These are phyloP conservation scores for Gonapodya sp. DNA, from an alignment of 192 early-diverging fungal species.

Conservation along the genomic window DNA sequence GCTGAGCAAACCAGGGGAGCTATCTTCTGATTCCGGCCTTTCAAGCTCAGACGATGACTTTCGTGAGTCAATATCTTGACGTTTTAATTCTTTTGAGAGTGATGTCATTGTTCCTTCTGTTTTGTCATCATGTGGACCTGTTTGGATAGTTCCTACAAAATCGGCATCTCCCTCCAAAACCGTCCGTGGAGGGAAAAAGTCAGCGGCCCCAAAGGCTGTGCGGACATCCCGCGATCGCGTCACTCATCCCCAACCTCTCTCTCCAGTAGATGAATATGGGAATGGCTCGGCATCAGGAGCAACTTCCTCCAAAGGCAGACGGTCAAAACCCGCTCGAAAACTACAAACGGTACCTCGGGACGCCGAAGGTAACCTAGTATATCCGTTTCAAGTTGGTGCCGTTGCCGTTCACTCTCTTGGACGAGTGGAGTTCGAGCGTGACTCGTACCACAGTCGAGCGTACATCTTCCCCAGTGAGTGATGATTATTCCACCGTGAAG, in stretches of 20 bases:
- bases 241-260: neutral
- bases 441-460: neutral
- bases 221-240: neutral
- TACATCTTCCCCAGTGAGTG: neutral
- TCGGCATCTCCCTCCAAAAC: neutral
- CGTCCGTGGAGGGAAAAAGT: neutral
- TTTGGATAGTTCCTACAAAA: neutral
- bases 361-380: neutral
- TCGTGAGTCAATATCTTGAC: neutral
- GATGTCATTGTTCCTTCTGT: too few species aligned
- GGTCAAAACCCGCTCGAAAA: neutral
- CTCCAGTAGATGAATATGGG: neutral
- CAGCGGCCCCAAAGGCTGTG: neutral
- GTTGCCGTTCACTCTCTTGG: neutral
- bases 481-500: too few species aligned
- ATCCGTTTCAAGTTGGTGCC: neutral
- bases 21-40: neutral
- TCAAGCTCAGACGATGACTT: neutral
- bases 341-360: neutral
- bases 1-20: neutral
- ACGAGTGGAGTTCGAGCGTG: neutral
- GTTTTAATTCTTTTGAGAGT: too few species aligned
- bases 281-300: neutral
- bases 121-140: neutral
- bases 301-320: neutral